Base-by-base conservation (phyloP, 176 grass and related monocot genomes). In the Oryza australiensis region DNA sequence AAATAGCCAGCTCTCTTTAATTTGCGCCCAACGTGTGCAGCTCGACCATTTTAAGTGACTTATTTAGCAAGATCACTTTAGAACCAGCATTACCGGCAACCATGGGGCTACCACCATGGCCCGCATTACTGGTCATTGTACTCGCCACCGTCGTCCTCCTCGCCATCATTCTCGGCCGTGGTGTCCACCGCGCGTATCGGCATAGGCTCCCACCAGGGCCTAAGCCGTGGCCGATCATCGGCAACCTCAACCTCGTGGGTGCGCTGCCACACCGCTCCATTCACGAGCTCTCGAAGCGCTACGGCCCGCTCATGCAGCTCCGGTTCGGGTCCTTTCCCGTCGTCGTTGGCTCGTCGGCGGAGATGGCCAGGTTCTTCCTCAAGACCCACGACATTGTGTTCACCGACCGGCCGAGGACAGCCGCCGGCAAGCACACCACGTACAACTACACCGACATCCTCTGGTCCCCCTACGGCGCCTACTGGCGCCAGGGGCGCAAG, bases 381-480 rank as follows among this genome's bases (percentile, higher is more conserved):
- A 87, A 82, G 64, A 78, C 89, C 13, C 85, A 85, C 30, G 89
- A 82, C 40, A 20, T 45, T 13, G 14, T 30, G 48, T 91, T 91
- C 85, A 53, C 22, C 12, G 75, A 70, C 53, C 85, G 89, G 9
- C 85, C 90, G 4, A 78, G 59, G 46, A 30, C 28, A 24, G 78
- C 86, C 5, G 73, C 73, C 20, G 89, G 86, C 20, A 81, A 73
- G 81, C 77, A 85, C 77, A 78, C 72, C 16, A 78, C 32, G 40
- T 91, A 78, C 83, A 79, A 85, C 77, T 91, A 85, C 86, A 38
- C 73, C 24, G 60, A 91, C 77, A 91, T 91, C 22, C 33, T 40
- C 1, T 91, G 85, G 86, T 51, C 89, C 5, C 72, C 78, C 22
- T 91, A 91, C 27, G 86, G 71, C 5, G 9, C 78, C 3, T 86